Conservation (phyloP, 164 flowering plant species). For the Cinnamomum micranthum region DNA sequence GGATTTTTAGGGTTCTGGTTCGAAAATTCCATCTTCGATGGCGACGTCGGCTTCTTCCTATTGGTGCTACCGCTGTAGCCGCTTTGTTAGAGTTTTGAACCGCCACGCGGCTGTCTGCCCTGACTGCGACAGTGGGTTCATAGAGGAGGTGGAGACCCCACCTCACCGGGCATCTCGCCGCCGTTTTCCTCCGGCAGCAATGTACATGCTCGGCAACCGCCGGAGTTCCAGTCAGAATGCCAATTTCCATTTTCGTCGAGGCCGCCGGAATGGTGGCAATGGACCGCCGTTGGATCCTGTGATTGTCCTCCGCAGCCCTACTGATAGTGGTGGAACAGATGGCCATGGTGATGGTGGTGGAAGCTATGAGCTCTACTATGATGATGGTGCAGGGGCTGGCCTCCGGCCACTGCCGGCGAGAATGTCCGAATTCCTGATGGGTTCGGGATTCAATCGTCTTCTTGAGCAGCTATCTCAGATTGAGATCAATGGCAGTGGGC, state of each 20-base stretch:
- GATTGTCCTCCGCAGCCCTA: constrained; percentile 53
- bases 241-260: constrained; percentile 26
- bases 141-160: constrained; percentile 44
- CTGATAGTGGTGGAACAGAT: constrained; percentile 17
- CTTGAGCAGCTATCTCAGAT: constrained; percentile 68
- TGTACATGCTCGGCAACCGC: constrained; percentile 30
- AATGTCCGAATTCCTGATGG: constrained; percentile 68
- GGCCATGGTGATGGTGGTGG: constrained; percentile 21
- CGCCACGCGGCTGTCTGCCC: constrained; percentile 39
- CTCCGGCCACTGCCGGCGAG: constrained; percentile 66
- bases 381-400: constrained; percentile 70
- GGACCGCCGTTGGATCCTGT: constrained; percentile 63
- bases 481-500: constrained; percentile 39
- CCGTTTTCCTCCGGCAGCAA: constrained; percentile 34
- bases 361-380: constrained; percentile 58
- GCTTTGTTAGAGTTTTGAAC: constrained; percentile 32
- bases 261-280: constrained; percentile 41
- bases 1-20: constrained; percentile 3
- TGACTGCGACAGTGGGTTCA: constrained; percentile 58
- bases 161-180: constrained; percentile 21
- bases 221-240: constrained; percentile 16
- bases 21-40: constrained; percentile 19
- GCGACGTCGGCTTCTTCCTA: constrained; percentile 26
- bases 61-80: constrained; percentile 68
- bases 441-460: constrained; percentile 68